phyloP scores from a whole-genome alignment of 2,329 filamentous ascomycete species.

The Aspergillus hiratsukae region DNA sequence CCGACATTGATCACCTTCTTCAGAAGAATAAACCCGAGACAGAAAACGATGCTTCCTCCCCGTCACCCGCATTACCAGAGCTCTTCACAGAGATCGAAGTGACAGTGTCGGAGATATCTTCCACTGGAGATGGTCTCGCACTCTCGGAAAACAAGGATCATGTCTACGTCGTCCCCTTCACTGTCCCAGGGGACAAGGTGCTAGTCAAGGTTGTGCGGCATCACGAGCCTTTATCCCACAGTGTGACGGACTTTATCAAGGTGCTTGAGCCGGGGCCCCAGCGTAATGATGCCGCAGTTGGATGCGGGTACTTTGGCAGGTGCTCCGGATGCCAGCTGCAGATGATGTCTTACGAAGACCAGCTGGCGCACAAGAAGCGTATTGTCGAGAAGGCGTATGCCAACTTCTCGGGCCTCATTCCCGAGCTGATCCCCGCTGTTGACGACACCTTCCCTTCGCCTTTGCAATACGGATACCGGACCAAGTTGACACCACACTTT shows the following conservation, averaged over 20 bases:
- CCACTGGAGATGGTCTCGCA: conserved; percentile 86
- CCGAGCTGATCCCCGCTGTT: conserved; percentile 69
- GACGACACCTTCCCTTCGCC: conserved; percentile 86
- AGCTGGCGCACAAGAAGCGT: conserved; percentile 76
- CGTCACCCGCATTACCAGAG: conserved; percentile 51
- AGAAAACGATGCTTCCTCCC: conserved; percentile 19
- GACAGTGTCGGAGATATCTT: conserved; percentile 76
- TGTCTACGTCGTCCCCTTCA: conserved; percentile 85
- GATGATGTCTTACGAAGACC: conserved; percentile 85
- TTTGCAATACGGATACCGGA: conserved; percentile 87
- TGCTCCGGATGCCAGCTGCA: conserved; percentile 97
- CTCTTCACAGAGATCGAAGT: conserved; percentile 73
- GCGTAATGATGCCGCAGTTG: conserved; percentile 71
- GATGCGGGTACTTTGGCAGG: conserved; percentile 78
- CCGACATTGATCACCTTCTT: conserved; percentile 53
- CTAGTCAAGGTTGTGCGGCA: conserved; percentile 76
- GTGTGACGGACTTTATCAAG: conserved; percentile 75
- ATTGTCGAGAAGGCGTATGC: conserved; percentile 88
- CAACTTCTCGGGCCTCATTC: conserved; percentile 81
- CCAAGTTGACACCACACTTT: conserved; percentile 96
- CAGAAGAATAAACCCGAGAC: conserved; percentile 25
- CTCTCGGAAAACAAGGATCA: conserved; percentile 60
- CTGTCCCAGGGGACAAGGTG: conserved; percentile 76
- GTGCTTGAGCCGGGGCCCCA: conserved; percentile 68
- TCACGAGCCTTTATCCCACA: conserved; percentile 61